Conservation (phyloP, 2,329 filamentous ascomycete genomes). For the Lachnellula suecica region DNA sequence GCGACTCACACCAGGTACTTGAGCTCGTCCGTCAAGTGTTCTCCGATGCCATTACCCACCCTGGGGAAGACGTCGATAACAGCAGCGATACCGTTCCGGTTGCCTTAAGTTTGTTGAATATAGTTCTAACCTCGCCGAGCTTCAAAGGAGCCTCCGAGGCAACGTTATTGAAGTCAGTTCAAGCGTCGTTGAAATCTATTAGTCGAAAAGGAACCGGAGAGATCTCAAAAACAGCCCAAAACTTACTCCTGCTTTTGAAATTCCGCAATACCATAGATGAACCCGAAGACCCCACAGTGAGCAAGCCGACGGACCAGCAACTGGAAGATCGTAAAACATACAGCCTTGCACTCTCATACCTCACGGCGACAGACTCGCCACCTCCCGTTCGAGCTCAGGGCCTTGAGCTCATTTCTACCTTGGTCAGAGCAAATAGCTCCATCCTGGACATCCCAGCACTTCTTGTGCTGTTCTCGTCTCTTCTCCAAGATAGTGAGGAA, state of each 20-base stretch:
- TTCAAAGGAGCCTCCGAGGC: slow-evolving; percentile 50
- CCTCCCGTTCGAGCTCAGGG: slow-evolving; percentile 68
- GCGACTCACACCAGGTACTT: slow-evolving; percentile 63
- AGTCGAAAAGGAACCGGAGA: slow-evolving; percentile 38
- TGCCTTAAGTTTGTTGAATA: slow-evolving; percentile 60
- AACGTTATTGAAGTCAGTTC: slow-evolving; percentile 43
- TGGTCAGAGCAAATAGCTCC: slow-evolving; percentile 55
- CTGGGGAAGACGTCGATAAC: slow-evolving; percentile 41
- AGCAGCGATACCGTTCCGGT: slow-evolving; percentile 49
- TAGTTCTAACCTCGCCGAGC: slow-evolving; percentile 56
- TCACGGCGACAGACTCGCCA: slow-evolving; percentile 59
- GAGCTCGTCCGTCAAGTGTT: slow-evolving; percentile 63
- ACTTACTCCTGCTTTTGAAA: slow-evolving; percentile 53
- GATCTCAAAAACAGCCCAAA: slow-evolving; percentile 53
- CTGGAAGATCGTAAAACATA: slow-evolving; percentile 63
- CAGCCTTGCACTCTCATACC: slow-evolving; percentile 61
- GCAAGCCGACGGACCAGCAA: slow-evolving; percentile 39
- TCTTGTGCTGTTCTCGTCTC: slow-evolving; percentile 60
- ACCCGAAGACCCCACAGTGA: slow-evolving; percentile 4
- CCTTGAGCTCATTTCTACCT: slow-evolving; percentile 55
- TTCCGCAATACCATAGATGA: slow-evolving; percentile 56
- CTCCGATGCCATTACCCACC: slow-evolving; percentile 11
- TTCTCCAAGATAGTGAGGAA: slow-evolving; percentile 66
- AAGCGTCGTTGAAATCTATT: slow-evolving; percentile 46
- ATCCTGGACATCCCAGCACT: slow-evolving; percentile 66